phyloP scores from a whole-genome alignment of 352 stramenopile species.

The Globisporangium camurandrum region DNA sequence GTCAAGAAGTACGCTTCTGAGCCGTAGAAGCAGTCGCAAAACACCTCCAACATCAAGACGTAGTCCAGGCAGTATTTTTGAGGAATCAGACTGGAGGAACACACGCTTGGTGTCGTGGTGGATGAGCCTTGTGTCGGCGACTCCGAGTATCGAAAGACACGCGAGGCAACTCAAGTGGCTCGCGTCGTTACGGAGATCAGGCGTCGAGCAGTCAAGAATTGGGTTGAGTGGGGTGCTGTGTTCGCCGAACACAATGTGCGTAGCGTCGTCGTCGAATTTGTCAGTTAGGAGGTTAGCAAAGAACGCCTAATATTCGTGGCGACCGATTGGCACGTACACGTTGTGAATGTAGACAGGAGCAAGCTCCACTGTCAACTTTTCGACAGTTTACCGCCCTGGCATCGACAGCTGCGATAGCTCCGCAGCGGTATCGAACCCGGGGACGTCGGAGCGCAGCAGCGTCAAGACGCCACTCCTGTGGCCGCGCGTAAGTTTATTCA shows the following conservation, averaged over 20 bases:
- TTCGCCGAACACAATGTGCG: constrained; percentile 10
- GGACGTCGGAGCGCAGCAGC: constrained; percentile 1
- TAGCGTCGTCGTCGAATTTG: constrained; percentile 2
- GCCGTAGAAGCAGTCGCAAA: not conserved
- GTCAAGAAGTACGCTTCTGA: constrained; percentile 1
- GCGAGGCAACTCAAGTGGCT: constrained; percentile 11
- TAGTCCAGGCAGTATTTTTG: constrained; percentile 18
- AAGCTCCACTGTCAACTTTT: constrained; percentile 1
- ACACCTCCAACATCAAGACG: constrained; percentile 12
- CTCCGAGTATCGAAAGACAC: too few species aligned
- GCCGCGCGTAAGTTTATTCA: not conserved
- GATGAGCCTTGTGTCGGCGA: constrained; percentile 12
- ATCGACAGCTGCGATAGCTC: not conserved
- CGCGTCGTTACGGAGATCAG: constrained; percentile 1
- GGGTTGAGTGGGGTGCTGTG: constrained; percentile 9
- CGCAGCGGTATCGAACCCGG: constrained; percentile 3
- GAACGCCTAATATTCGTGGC: constrained; percentile 1
- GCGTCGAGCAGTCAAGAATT: constrained; percentile 6
- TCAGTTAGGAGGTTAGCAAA: constrained; percentile 7
- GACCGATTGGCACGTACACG: constrained; percentile 7
- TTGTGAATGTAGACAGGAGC: constrained; percentile 9
- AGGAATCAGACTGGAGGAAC: constrained; percentile 5
- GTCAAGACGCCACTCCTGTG: not conserved
- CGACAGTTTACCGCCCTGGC: constrained; percentile 6
- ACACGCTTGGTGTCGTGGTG: constrained; percentile 11